Percentiles rank a stretch among this genome's conserved stretches.
Evolutionary conservation across 2,329 filamentous ascomycete genomes (phyloP).

Genomic region (Ramularia collo-cygni): DNA sequence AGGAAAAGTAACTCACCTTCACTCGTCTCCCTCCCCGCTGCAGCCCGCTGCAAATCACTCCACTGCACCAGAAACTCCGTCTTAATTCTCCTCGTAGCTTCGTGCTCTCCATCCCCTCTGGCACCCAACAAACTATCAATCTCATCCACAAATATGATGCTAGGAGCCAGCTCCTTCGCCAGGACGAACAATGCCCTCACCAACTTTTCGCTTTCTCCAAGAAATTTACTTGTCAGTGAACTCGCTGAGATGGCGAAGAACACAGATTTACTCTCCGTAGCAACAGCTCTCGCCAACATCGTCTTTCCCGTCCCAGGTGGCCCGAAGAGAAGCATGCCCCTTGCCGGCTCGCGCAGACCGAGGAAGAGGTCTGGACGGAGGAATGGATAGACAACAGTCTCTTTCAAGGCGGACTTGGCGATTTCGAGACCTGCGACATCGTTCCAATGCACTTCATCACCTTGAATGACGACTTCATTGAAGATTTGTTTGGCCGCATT

Average conservation of each 20-base stretch:
- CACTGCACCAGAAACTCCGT: conserved; percentile 97
- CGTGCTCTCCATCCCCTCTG: conserved; percentile 78
- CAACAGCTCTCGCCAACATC: conserved; percentile 90
- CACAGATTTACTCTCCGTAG: conserved; percentile 87
- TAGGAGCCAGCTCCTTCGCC: conserved; percentile 83
- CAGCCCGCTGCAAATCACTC: conserved; percentile 87
- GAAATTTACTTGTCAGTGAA: conserved; percentile 85
- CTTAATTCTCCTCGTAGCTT: conserved; percentile 89
- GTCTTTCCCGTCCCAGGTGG: conserved; percentile 98
- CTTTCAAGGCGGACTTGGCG: conserved; percentile 86
- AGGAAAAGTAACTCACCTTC: conserved; percentile 43
- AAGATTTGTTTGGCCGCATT: conserved; percentile 82
- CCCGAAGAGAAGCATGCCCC: conserved; percentile 93
- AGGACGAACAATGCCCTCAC: conserved; percentile 85
- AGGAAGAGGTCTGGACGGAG: conserved; percentile 91
- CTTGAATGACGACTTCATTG: conserved; percentile 90
- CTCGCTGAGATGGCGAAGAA: conserved; percentile 97
- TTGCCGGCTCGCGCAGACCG: conserved; percentile 85
- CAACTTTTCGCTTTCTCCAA: conserved; percentile 94
- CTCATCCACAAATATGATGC: conserved; percentile 97
- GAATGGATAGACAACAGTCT: conserved; percentile 96
- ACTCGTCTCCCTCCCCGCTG: conserved; percentile 69
- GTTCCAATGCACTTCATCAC: conserved; percentile 89
- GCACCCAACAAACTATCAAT: conserved; percentile 90
- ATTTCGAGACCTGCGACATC: conserved; percentile 87